Base-by-base conservation (phyloP, 257 asterid species). In the Nicotiana undulata region DNA sequence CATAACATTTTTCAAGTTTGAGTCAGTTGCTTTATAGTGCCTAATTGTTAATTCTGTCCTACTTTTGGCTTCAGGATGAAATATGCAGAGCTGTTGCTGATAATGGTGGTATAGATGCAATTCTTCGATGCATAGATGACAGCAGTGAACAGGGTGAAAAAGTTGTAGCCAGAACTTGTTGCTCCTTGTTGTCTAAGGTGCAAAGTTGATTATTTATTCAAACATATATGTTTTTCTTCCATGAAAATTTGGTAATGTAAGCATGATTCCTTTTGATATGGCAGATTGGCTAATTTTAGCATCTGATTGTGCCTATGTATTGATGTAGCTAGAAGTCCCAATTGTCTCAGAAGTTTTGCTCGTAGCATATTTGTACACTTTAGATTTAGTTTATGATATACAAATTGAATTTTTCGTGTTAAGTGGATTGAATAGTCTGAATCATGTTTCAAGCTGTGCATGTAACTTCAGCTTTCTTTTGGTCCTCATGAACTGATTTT, bases 101-200 rank as follows among this genome's bases (percentile, higher is more conserved):
- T 68, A 79, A 63, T 74, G 96, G 96, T 75, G 98, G 99, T 80
- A 88, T 95, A 82, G 98, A 90, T 86, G 95, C 90, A 44, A 82
- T 90, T 85, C 91, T 95, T 60, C 81, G 65, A 40, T 91, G 95
- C 58, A 82, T 93, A 80, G 99, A 93, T 56, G 93, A 91, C 79
- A 91, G 95, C 82, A 91, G 95, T 78, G 74, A 89, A 79, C 95
- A 87, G 82, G 89, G 96, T 24, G 93, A 89, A 82, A 80, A 72
- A 65, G 84, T 83, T n/a, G 90, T 88, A 67, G 96, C 96, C 79
- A 94, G 49, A 90, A 84, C 91, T 76, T 92, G 91, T 85, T 94
- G 97, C 86, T 89, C 97, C 55, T 88, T 95, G 91, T 83, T 95
- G 84, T 88, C 89, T 63, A 91, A 93, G 99, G 99, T 95, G 87